These are phyloP conservation scores for Aspergillus sp. DNA, from an alignment of 2,329 filamentous ascomycete genomes.

Conservation along the genomic window DNA sequence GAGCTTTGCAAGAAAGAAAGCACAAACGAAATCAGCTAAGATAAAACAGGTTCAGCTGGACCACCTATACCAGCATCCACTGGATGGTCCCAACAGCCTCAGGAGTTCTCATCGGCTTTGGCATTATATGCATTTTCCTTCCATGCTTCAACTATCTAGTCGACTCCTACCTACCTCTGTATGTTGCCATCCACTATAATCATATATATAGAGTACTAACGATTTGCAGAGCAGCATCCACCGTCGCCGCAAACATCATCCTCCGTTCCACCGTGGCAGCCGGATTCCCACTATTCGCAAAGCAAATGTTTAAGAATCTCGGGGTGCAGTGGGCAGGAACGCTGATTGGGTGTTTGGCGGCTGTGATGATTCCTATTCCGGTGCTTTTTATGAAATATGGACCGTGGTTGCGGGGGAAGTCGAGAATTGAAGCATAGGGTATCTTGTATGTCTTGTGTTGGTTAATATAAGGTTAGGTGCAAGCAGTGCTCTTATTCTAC, in stretches of 20 bases:
- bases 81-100: conserved; percentile 19
- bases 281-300: conserved; percentile 15
- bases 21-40: neutral
- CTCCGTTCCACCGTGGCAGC: conserved; percentile 16
- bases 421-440: too few species aligned
- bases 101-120: conserved; percentile 17
- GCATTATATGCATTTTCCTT: conserved; percentile 19
- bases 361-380: conserved; percentile 17
- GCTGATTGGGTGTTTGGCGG: conserved; percentile 14
- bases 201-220: neutral
- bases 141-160: conserved; percentile 19
- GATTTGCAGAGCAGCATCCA: conserved; percentile 13
- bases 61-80: conserved; percentile 14
- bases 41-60: conserved; percentile 18
- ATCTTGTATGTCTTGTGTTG: too few species aligned
- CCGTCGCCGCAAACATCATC: conserved; percentile 18
- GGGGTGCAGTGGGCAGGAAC: conserved; percentile 18
- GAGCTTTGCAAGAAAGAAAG: neutral
- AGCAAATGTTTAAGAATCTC: conserved; percentile 17
- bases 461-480: too few species aligned
- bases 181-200: neutral
- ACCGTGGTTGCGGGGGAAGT: too few species aligned
- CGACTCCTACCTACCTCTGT: conserved; percentile 16
- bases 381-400: conserved; percentile 7
- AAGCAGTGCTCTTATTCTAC: too few species aligned